These are phyloP conservation scores for Penicillium subrubescens DNA, from an alignment of 495 filamentous ascomycete genomes.

Conservation along the genomic window DNA sequence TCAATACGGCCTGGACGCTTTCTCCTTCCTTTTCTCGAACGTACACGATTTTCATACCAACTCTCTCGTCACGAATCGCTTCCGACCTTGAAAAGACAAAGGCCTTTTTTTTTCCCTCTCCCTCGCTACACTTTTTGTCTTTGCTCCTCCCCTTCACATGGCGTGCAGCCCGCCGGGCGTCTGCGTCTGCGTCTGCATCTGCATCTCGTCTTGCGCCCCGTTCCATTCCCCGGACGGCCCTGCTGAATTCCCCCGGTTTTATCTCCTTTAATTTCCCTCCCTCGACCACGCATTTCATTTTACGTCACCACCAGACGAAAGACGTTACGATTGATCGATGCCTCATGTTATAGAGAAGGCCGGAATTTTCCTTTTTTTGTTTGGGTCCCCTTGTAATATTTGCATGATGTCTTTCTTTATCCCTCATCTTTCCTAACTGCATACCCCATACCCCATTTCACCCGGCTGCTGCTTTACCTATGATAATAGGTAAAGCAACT, in stretches of 20 bases:
- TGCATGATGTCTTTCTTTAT: conserved; percentile 22
- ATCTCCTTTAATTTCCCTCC: conserved; percentile 29
- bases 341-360: conserved; percentile 52
- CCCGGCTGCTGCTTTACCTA: conserved; percentile 2
- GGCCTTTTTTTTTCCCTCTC: conserved; percentile 12
- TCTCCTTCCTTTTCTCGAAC: conserved; percentile 3
- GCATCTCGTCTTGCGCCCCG: neutral
- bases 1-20: neutral
- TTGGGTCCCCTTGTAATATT: conserved; percentile 35
- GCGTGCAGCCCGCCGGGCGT: conserved; percentile 23
- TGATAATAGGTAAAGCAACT: neutral
- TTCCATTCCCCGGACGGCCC: conserved; percentile 1
- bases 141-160: conserved; percentile 11
- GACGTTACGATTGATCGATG: conserved; percentile 52
- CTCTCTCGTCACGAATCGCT: conserved; percentile 22
- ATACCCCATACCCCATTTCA: conserved; percentile 12
- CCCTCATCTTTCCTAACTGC: conserved; percentile 4
- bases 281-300: conserved; percentile 32
- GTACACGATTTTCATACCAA: conserved; percentile 13
- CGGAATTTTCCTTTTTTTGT: conserved; percentile 25
- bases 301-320: conserved; percentile 37
- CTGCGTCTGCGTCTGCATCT: conserved; percentile 7
- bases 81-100: conserved; percentile 20
- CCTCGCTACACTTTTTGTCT: conserved; percentile 1
- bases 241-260: conserved; percentile 1